phyloP scores from a whole-genome alignment of 2,329 filamentous ascomycete genomes.

The Aspergillus cejpii region DNA sequence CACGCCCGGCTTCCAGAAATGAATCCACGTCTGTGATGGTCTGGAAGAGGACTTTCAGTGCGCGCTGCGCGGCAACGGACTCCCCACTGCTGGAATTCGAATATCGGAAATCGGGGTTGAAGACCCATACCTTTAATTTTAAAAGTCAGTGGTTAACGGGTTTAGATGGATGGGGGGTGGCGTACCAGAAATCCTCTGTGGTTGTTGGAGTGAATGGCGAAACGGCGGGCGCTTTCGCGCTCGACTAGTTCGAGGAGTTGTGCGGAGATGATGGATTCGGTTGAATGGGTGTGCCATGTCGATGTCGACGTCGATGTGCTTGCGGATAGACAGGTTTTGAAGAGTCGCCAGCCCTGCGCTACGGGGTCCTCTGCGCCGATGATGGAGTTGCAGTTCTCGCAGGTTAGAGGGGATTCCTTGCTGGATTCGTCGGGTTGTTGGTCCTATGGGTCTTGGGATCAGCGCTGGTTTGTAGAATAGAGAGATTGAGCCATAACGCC shows the following conservation, averaged over 20 bases:
- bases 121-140: constrained; percentile 48
- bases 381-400: constrained; percentile 25
- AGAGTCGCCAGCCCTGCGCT: constrained; percentile 44
- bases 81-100: constrained; percentile 41
- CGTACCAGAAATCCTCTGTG: constrained; percentile 36
- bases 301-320: constrained; percentile 22
- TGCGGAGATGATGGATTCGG: constrained; percentile 45
- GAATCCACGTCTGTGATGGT: constrained; percentile 26
- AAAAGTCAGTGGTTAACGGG: not conserved
- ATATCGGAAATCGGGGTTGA: constrained; percentile 54
- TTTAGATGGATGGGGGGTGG: not conserved
- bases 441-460: constrained; percentile 21
- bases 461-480: not conserved
- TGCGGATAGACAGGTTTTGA: constrained; percentile 43
- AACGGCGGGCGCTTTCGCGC: constrained; percentile 50
- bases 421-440: constrained; percentile 5
- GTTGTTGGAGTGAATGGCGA: constrained; percentile 43
- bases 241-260: constrained; percentile 53
- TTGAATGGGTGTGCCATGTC: constrained; percentile 27
- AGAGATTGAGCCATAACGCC: not conserved
- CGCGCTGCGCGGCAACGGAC: constrained; percentile 39
- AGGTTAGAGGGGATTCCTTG: constrained; percentile 17
- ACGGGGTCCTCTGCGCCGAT: constrained; percentile 39
- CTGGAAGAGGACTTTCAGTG: constrained; percentile 54
- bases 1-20: constrained; percentile 33